Base-by-base conservation (phyloP, 176 grass and related monocot species). In the Lolium multiflorum region DNA sequence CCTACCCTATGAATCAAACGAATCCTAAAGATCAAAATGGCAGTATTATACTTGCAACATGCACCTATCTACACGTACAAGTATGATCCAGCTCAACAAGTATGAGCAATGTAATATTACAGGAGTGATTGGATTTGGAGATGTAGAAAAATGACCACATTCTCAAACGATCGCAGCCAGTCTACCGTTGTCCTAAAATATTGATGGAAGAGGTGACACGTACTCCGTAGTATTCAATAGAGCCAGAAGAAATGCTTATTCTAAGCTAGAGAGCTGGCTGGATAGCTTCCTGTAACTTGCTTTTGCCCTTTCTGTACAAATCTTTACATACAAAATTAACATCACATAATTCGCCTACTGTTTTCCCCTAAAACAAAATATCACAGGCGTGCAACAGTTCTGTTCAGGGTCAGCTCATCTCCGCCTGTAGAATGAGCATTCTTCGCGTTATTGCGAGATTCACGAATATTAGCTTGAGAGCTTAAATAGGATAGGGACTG, bases 401-500 rank as follows among this genome's bases (percentile, higher is more conserved):
- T 91, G 60, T 70, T 81, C 15, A 88, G 16, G 75, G 11, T 67
- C 41, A 88, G 69, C 16, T 77, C 81, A 44, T 71, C 51, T 6
- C 59, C 47, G 17, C 22, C 66, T 21, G n/a, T 7, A 28, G 74
- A 47, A 7, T 20, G 12, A 66, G 73, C 57, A 49, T 39, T 65
- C 15, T 26, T 28, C 26, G 22, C 25, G 38, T 80, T 76, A 38
- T 20, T 57, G 11, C 2, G 21, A 55, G 84, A 56, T 18, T 72
- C 26, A 2, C 3, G 6, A 17, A n/a, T 7, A 1, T 52, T 16
- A 71, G 82, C 31, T 37, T 94, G 92, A 14, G 90, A 96, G 82
- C 92, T 96, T 70, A 96, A 69, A 76, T 92, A 98, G 11, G 91
- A 96, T 66, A 98, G 88, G 37, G 97, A 98, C 48, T 98, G 97